Conservation (phyloP, 805 yeast genomes). For the Yamadazyma kitorensis region DNA sequence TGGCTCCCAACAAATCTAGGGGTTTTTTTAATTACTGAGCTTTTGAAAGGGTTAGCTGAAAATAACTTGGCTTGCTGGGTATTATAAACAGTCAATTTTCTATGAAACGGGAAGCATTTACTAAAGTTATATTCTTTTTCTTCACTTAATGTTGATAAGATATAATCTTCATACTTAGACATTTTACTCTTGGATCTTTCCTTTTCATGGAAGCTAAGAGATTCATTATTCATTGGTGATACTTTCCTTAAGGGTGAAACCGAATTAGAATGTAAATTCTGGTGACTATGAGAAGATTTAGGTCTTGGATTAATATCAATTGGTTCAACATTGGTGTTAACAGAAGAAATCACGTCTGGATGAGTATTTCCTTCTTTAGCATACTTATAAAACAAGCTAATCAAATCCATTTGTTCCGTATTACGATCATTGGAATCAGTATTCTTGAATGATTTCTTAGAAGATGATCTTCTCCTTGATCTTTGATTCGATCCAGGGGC, state of each 20-base stretch:
- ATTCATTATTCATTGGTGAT: slow-evolving; percentile 5
- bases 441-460: slow-evolving; percentile 17
- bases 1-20: slow-evolving; percentile 28
- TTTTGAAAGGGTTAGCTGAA: slow-evolving; percentile 17
- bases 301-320: slow-evolving; percentile 11
- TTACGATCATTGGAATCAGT: slow-evolving; percentile 4
- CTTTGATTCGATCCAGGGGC: not conserved
- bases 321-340: slow-evolving; percentile 3
- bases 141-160: slow-evolving; percentile 24
- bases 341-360: not conserved
- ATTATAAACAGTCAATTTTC: slow-evolving; percentile 54
- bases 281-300: slow-evolving; percentile 1
- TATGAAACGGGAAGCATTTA: slow-evolving; percentile 79
- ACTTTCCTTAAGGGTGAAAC: slow-evolving; percentile 15
- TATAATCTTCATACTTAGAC: slow-evolving; percentile 7
- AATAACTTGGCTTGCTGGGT: slow-evolving; percentile 49
- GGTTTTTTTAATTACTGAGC: slow-evolving; percentile 23
- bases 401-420: slow-evolving; percentile 27
- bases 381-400: slow-evolving; percentile 36
- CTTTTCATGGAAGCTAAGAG: no score
- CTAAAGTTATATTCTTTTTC: slow-evolving; percentile 65
- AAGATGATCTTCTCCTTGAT: slow-evolving; percentile 23
- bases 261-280: slow-evolving; percentile 11
- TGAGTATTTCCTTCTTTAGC: slow-evolving; percentile 29
- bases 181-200: slow-evolving; percentile 2